Evolutionary conservation across 768 basidiomycete species (phyloP).

Genomic region (Lentinula aciculospora): DNA sequence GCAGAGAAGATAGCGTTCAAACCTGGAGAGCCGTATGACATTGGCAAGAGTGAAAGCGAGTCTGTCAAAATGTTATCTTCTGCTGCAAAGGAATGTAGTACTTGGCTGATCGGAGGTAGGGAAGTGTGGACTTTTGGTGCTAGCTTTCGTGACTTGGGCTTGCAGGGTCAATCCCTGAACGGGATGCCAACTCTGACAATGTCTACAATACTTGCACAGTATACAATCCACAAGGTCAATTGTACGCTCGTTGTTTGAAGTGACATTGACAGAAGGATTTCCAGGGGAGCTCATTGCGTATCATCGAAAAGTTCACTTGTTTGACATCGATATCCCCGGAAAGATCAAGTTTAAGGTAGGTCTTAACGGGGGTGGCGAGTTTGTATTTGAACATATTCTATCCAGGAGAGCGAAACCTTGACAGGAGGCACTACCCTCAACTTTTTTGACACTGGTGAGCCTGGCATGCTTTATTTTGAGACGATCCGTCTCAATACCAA

Average conservation of each 20-base stretch:
- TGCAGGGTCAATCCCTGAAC: slow-evolving; percentile 92
- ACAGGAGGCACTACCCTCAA: slow-evolving; percentile 71
- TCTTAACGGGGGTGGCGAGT: neutral
- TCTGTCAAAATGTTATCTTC: slow-evolving; percentile 78
- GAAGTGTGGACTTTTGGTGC: neutral
- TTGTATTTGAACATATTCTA: slow-evolving; percentile 6
- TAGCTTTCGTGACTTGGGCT: neutral
- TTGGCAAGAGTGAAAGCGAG: slow-evolving; percentile 53
- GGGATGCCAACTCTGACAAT: slow-evolving; percentile 53
- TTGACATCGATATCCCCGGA: slow-evolving; percentile 95
- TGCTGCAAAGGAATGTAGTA: slow-evolving; percentile 67
- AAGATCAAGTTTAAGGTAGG: slow-evolving; percentile 83
- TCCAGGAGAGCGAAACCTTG: slow-evolving; percentile 82
- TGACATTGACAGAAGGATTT: neutral
- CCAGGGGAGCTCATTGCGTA: slow-evolving; percentile 79
- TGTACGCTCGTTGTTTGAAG: neutral
- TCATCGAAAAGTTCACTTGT: slow-evolving; percentile 94
- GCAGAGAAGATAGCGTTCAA: slow-evolving; percentile 73
- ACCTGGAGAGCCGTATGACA: slow-evolving; percentile 54
- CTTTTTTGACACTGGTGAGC: slow-evolving; percentile 80
- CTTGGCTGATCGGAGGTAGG: slow-evolving; percentile 93
- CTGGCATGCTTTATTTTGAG: neutral
- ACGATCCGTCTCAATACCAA: neutral
- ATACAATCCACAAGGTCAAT: slow-evolving; percentile 71
- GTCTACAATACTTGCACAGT: slow-evolving; percentile 93